phyloP scores from a whole-genome alignment of 495 filamentous ascomycete genomes.

The Hyaloscypha bicolor region DNA sequence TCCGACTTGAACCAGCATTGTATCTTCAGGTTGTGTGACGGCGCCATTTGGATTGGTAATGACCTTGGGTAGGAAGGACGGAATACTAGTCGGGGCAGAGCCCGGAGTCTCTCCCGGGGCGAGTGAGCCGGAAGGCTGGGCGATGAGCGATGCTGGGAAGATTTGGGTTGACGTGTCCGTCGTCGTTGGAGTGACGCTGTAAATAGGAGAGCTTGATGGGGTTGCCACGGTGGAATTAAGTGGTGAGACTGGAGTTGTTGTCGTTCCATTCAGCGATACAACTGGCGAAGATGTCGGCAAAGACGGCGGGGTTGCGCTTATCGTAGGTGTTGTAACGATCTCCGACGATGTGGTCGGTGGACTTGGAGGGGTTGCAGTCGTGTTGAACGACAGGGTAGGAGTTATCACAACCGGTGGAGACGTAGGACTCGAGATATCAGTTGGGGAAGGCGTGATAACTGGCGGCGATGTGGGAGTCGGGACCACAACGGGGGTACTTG shows the following conservation, averaged over 20 bases:
- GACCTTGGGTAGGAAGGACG: conserved; percentile 67
- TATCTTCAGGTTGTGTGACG: conserved; percentile 54
- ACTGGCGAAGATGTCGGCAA: no score
- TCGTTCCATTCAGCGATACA: no score
- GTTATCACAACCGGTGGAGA: neutral
- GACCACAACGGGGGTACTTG: neutral
- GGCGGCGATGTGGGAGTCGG: neutral
- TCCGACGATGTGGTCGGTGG: neutral
- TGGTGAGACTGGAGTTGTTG: neutral
- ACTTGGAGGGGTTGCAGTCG: neutral
- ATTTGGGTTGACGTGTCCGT: conserved; percentile 23
- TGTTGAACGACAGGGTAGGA: neutral
- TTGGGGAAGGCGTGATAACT: neutral
- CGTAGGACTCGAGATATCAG: neutral
- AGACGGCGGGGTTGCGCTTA: neutral
- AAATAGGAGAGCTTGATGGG: conserved; percentile 21
- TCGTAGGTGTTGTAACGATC: neutral
- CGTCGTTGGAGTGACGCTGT: conserved; percentile 12
- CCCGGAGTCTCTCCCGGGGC: conserved; percentile 16
- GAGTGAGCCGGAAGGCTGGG: conserved; percentile 28
- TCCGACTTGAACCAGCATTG: conserved; percentile 75
- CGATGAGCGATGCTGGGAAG: conserved; percentile 34
- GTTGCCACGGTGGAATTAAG: neutral
- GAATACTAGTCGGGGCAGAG: conserved; percentile 32
- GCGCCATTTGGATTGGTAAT: conserved; percentile 61